These are phyloP conservation scores for Trichomonas gallinae DNA, from an alignment of 208 protist genomes.

Conservation along the genomic window DNA sequence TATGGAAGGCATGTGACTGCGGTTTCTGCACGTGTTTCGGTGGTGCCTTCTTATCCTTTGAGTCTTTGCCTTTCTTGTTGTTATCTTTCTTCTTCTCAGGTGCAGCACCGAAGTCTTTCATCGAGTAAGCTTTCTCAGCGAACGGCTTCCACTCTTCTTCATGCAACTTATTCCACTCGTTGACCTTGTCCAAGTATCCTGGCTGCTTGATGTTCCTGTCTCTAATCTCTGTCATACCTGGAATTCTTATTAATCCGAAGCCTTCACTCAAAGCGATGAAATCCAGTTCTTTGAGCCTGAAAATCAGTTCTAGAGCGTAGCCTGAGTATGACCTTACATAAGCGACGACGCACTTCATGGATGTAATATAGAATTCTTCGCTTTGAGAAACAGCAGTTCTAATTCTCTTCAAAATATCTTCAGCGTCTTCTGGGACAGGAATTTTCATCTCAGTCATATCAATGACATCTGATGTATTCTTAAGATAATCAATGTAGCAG, in stretches of 20 bases:
- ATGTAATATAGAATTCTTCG: background rate
- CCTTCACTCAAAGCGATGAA: background rate
- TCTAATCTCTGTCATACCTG: background rate
- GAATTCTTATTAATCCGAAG: background rate
- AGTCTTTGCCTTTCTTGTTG: too few relatives aligned
- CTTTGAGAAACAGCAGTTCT: background rate
- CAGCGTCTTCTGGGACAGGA: background rate
- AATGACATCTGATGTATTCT: background rate
- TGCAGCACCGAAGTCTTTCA: too few relatives aligned
- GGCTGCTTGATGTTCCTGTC: background rate
- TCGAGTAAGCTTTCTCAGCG: too few relatives aligned
- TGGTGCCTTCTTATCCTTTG: too few relatives aligned
- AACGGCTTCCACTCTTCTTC: too few relatives aligned
- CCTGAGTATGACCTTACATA: background rate
- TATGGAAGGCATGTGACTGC: too few relatives aligned
- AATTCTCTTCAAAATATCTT: background rate
- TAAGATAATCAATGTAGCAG: background rate
- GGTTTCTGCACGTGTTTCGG: too few relatives aligned
- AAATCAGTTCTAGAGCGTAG: background rate
- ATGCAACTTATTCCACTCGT: background rate
- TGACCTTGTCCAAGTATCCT: background rate
- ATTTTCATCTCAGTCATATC: background rate
- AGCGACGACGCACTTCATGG: background rate
- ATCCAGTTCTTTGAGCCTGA: background rate
- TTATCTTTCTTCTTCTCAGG: too few relatives aligned